Conservation (phyloP, 352 stramenopile species). For the Pythium rishiriense region DNA sequence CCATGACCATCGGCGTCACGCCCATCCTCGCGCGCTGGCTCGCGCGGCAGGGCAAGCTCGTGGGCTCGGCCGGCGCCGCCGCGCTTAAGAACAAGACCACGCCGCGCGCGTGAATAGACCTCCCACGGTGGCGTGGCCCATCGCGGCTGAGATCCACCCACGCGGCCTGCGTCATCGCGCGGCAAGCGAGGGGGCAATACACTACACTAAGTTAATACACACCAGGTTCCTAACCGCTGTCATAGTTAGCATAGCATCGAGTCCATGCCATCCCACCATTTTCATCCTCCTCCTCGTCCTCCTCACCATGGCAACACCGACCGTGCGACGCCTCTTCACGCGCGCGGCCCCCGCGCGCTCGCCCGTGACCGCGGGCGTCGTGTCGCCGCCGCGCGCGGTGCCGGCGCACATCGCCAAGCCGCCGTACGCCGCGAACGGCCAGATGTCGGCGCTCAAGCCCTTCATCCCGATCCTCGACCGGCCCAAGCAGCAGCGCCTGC, state of each 20-base stretch:
- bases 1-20: constrained; percentile 70
- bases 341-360: constrained; percentile 27
- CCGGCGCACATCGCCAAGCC: constrained; percentile 55
- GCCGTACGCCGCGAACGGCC: constrained; percentile 60
- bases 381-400: constrained; percentile 53
- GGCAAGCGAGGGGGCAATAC: not conserved
- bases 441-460: constrained; percentile 65
- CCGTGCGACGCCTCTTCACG: constrained; percentile 36
- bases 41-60: constrained; percentile 33
- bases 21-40: constrained; percentile 73
- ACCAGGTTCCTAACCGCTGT: not conserved
- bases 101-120: not conserved
- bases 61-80: constrained; percentile 18
- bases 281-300: too few relatives aligned
- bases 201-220: not conserved
- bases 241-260: not conserved
- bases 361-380: constrained; percentile 45
- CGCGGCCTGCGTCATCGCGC: not conserved
- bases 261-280: not conserved
- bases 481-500: constrained; percentile 63
- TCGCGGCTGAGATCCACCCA: not conserved
- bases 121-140: not conserved
- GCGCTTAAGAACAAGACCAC: constrained; percentile 24
- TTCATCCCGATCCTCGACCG: constrained; percentile 82
- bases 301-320: constrained; percentile 8